Conservation (phyloP, 345 rosid species). For the Eucalyptus polyanthemos region DNA sequence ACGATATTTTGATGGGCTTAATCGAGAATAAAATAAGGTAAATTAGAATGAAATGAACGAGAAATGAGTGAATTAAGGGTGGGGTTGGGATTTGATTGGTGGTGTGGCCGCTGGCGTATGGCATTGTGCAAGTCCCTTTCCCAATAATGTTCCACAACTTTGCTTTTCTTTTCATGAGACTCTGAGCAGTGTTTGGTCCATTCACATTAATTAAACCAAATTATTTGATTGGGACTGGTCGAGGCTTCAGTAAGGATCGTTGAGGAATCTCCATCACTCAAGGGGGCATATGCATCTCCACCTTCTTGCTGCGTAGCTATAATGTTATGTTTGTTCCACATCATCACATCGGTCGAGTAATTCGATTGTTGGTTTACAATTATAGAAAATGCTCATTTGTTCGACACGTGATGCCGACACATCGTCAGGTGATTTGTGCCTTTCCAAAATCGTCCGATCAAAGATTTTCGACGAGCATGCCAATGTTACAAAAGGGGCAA, state of each 20-base stretch:
- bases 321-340: not conserved
- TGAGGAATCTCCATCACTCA: not conserved
- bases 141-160: not conserved
- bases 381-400: not conserved
- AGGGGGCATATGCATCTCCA: too few relatives aligned
- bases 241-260: not conserved
- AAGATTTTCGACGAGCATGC: not conserved
- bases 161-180: not conserved
- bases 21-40: not conserved
- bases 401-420: not conserved
- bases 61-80: not conserved
- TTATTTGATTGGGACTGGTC: not conserved
- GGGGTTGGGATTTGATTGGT: not conserved
- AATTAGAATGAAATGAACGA: not conserved
- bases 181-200: not conserved
- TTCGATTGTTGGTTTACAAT: too few relatives aligned
- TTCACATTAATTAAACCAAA: not conserved
- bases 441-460: not conserved
- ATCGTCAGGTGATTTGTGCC: rapidly evolving
- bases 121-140: not conserved
- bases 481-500: not conserved
- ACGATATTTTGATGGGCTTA: rapidly evolving
- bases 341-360: not conserved
- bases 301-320: too few relatives aligned
- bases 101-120: not conserved